Base-by-base conservation (phyloP, 2,329 filamentous ascomycete species). In the Pseudovirgaria hyperparasitica region DNA sequence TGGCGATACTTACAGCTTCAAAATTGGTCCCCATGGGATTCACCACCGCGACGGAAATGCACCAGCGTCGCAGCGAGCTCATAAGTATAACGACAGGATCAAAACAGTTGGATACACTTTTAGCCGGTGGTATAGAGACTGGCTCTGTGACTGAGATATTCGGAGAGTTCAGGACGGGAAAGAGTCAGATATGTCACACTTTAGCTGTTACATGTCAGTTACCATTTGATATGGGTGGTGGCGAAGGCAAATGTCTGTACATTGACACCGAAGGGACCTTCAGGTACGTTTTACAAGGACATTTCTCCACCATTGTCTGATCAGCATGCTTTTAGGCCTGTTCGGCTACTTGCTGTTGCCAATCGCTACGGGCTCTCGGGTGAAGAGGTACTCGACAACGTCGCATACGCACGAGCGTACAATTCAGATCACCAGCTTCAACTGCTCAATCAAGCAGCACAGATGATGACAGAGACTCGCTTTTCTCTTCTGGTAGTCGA, bases 391-490 rank as follows among this genome's bases (percentile, higher is more conserved):
- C 69, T 98, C 6, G 92, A 98, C 60, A 98, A 98, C 42, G 86
- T 98, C 30, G 92, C 92, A 3, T 98, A 98, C 53, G 92, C 92
- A 26, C 78, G 90, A 33, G 90, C 90, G 7, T 98, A 98, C 63
- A 98, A 98, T 54, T 96, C 87, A 0, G 90, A 98, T 40, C 90
- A 98, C 55, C 90, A 98, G 54, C 70, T 98, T 26, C 84, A 93
- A 52, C 68, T 98, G 6, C 73, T 98, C 35, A 90, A 90, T 45
- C 87, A 96, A 54, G 92, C 90, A 4, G 80, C 90, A 2, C 76
- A 85, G 35, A 98, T 98, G 90, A 98, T 98, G 92, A 94, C 86
- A 31, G 92, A 98, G 61, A 98, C 90, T 1, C 76, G 90, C 4
- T 98, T 98, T 55, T 96, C 90, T 3, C 69, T 98, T 6, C 73